Percentiles rank a stretch among this genome's conserved stretches.
These are phyloP conservation scores for Pestalotiopsis sp. DNA, from an alignment of 2,329 filamentous ascomycete species.

Conservation along the genomic window DNA sequence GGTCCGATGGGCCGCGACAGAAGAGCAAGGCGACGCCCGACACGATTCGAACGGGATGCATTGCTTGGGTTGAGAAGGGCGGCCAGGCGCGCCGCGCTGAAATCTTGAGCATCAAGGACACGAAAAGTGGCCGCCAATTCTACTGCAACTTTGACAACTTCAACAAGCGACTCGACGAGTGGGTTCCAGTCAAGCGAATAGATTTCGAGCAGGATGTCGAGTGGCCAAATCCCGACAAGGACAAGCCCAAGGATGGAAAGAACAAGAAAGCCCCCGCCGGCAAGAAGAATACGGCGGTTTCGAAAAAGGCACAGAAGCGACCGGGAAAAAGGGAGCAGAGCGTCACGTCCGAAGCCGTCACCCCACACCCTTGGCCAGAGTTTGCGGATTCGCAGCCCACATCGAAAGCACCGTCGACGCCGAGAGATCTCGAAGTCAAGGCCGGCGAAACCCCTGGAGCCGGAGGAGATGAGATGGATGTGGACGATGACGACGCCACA, in stretches of 20 bases:
- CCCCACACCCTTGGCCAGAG: constrained; percentile 57
- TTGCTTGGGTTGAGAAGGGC: constrained; percentile 68
- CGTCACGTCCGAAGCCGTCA: constrained; percentile 54
- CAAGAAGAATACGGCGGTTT: constrained; percentile 55
- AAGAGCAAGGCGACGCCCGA: constrained; percentile 84
- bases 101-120: constrained; percentile 90
- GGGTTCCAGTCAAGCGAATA: constrained; percentile 81
- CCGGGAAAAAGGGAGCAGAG: constrained; percentile 59
- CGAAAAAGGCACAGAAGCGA: constrained; percentile 63
- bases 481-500: constrained; percentile 51
- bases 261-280: constrained; percentile 69
- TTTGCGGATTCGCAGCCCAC: constrained; percentile 50
- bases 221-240: constrained; percentile 91
- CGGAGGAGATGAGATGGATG: constrained; percentile 54
- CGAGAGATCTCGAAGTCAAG: constrained; percentile 48
- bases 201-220: constrained; percentile 91
- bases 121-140: constrained; percentile 85
- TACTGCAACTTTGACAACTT: constrained; percentile 99
- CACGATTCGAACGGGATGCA: constrained; percentile 68
- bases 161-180: constrained; percentile 86
- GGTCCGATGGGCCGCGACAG: constrained; percentile 61
- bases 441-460: constrained; percentile 47
- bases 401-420: constrained; percentile 45
- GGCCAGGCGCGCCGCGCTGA: constrained; percentile 89
- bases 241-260: constrained; percentile 74